phyloP scores from a whole-genome alignment of 495 filamentous ascomycete genomes.

The Tuber indicum region DNA sequence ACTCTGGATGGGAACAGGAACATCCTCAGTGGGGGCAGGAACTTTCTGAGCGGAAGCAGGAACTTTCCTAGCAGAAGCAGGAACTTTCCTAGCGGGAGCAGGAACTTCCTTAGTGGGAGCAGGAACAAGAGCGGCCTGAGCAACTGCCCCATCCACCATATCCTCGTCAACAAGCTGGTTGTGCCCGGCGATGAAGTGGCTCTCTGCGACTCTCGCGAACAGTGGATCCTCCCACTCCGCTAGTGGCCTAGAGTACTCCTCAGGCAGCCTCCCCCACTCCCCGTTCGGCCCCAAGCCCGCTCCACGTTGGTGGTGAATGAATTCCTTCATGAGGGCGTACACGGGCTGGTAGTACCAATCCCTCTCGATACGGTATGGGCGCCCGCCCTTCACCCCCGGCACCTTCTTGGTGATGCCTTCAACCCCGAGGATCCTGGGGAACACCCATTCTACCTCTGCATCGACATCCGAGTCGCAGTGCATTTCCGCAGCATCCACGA shows the following conservation, averaged over 20 bases:
- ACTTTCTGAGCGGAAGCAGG: too few species aligned
- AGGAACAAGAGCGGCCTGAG: neutral
- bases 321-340: neutral
- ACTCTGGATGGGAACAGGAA: too few species aligned
- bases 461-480: too few species aligned
- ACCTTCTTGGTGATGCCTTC: accelerated
- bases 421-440: neutral
- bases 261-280: neutral
- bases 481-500: neutral
- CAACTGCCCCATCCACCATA: neutral
- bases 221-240: neutral
- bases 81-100: too few species aligned
- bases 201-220: neutral
- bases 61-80: too few species aligned
- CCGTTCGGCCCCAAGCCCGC: neutral
- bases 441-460: neutral
- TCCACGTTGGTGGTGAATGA: neutral
- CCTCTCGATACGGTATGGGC: too few species aligned
- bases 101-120: neutral
- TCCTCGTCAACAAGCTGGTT: neutral
- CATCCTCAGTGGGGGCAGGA: too few species aligned
- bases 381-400: neutral
- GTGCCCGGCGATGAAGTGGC: neutral
- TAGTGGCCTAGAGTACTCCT: neutral
- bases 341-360: neutral